Base-by-base conservation (phyloP, 257 asterid genomes). In the Linderniella brevidens region DNA sequence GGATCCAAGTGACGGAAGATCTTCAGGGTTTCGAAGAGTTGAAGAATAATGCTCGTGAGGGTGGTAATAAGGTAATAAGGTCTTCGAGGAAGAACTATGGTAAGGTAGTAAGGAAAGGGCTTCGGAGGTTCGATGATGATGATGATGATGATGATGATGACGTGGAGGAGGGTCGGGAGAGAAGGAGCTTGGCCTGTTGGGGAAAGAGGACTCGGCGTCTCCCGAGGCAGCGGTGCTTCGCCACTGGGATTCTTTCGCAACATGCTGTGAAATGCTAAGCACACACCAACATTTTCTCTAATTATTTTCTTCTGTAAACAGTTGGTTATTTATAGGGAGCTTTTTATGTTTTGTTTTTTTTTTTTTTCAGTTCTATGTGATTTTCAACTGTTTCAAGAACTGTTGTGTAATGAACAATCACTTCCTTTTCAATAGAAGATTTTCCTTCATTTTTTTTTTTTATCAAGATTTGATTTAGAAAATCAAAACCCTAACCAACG, bases 161-260 rank as follows among this genome's bases (percentile, higher is more conserved):
- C 6, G n/a, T 25, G 4, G 68, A 59, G 60, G 58, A 66, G 71
- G 19, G 42, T 53, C 37, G 54, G 66, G 78, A 65, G 66, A 78
- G 56, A 62, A 68, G 57, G 54, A 51, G 76, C 42, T 59, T 82
- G 8, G 54, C 70, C 0, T 79, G 87, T 10, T 82, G 94, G 94
- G 94, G 94, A 17, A 82, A 68, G 77, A 64, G 70, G 69, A 79
- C 76, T n/a, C 57, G 80, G 63, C 84, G 94, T 17, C 47, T 76
- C 47, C 87, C 92, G 0, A 67, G 94, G 66, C 85, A 71, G 68
- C 59, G 92, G 48, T 68, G 58, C 36, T 40, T 41, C 11, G 63
- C n/a, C n/a, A n/a, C 46, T 45, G 57, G 58, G 0, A 13, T 63
- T 62, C 54, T 60, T 44, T 19, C 72, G 8, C 48, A 45, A 36